Evolutionary conservation across 2,329 filamentous ascomycete genomes (phyloP).

Genomic region (Aspergillus puulaauensis): DNA sequence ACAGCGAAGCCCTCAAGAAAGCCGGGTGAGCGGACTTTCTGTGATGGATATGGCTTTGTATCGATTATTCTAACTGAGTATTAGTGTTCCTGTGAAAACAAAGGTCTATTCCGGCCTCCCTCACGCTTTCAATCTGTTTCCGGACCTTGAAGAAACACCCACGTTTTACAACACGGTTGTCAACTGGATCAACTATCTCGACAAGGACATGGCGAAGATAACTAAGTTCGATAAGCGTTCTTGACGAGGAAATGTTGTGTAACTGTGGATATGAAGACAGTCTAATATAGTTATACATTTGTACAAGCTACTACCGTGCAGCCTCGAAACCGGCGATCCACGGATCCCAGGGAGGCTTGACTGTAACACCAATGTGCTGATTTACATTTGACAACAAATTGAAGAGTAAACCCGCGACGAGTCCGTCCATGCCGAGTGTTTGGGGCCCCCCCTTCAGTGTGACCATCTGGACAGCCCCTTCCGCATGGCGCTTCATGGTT

Average conservation of each 20-base stretch:
- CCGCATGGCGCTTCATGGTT: constrained; percentile 5
- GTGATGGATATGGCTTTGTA: background rate
- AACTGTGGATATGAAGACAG: too few relatives aligned
- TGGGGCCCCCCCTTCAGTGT: constrained; percentile 6
- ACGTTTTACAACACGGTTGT: background rate
- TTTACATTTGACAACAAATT: constrained; percentile 7
- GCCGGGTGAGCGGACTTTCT: background rate
- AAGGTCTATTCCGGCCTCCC: background rate
- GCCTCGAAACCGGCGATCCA: background rate
- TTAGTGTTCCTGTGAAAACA: background rate
- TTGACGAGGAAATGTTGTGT: background rate
- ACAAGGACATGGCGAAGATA: background rate
- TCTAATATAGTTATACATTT: too few relatives aligned
- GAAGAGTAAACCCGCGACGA: constrained; percentile 3
- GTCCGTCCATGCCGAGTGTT: constrained; percentile 7
- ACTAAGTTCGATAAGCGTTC: background rate
- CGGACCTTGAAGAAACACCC: background rate
- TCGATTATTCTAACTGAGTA: fast-evolving
- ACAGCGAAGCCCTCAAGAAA: background rate
- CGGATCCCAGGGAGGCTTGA: constrained; percentile 1
- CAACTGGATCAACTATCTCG: background rate
- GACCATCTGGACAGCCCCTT: constrained; percentile 9
- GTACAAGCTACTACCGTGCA: too few relatives aligned
- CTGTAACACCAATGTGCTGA: background rate
- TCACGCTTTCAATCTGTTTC: background rate